Percentiles rank a stretch among this genome's conserved stretches.
These are phyloP conservation scores for Pythium grandisporangium DNA, from an alignment of 352 stramenopile genomes.

Conservation along the genomic window DNA sequence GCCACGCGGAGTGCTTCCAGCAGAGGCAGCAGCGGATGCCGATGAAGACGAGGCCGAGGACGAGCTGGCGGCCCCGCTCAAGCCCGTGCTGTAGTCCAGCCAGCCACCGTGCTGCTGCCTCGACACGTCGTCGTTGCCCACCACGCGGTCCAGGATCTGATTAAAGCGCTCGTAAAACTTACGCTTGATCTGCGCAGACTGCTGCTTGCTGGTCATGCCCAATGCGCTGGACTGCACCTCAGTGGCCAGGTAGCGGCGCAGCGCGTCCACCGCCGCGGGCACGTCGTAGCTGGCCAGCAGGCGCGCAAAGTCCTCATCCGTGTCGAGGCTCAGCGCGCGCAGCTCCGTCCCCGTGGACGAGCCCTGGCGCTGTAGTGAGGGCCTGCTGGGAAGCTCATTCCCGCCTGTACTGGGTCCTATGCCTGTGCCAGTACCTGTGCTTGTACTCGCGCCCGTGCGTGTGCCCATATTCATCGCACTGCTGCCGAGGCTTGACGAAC, in stretches of 20 bases:
- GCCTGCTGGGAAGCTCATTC: too few species aligned
- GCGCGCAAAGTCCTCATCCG: slow-evolving; percentile 61
- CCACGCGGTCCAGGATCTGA: slow-evolving; percentile 73
- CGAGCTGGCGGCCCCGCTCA: slow-evolving; percentile 11
- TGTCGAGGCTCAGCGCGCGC: slow-evolving; percentile 27
- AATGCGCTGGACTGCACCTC: slow-evolving; percentile 56
- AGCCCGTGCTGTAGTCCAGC: slow-evolving; percentile 71
- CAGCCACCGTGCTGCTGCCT: slow-evolving; percentile 75
- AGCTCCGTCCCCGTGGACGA: slow-evolving; percentile 11
- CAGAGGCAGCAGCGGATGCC: slow-evolving; percentile 23
- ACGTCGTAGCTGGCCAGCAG: slow-evolving; percentile 65
- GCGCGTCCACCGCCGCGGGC: slow-evolving; percentile 33
- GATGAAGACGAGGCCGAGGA: slow-evolving; percentile 17
- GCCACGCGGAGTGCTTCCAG: too few species aligned
- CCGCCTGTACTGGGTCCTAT: too few species aligned
- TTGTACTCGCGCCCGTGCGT: too few species aligned
- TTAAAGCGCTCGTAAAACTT: slow-evolving; percentile 85
- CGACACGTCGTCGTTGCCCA: slow-evolving; percentile 61
- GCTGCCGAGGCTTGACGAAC: too few species aligned
- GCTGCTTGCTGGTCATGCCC: slow-evolving; percentile 46
- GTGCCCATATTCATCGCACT: too few species aligned
- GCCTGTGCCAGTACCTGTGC: too few species aligned
- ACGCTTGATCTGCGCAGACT: slow-evolving; percentile 67
- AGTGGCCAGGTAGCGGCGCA: slow-evolving; percentile 57
- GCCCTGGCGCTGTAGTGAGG: too few species aligned